These are phyloP conservation scores for Clitoria ternatea DNA, from an alignment of 306 rosid genomes.

Conservation along the genomic window DNA sequence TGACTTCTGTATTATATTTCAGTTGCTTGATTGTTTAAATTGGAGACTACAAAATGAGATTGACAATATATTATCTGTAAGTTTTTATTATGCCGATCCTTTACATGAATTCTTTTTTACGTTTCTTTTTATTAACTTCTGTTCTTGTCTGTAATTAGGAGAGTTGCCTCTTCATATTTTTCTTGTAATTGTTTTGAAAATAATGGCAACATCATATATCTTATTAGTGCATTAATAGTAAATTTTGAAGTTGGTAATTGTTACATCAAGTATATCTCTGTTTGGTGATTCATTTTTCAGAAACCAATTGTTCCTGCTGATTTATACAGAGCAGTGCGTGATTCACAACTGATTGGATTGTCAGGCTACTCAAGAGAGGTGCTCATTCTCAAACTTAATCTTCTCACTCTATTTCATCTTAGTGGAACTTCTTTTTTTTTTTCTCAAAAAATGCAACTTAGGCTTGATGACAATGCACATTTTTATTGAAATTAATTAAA, in stretches of 20 bases:
- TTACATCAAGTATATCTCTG: neutral
- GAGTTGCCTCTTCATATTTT: neutral
- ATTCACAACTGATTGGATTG: conserved; percentile 86
- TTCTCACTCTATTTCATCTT: neutral
- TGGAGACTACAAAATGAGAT: conserved; percentile 96
- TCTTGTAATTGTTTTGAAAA: neutral
- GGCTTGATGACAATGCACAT: neutral
- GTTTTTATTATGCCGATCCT: conserved; percentile 23
- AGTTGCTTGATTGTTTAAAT: conserved; percentile 82
- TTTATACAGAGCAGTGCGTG: conserved; percentile 76
- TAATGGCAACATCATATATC: neutral
- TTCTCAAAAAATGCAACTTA: neutral
- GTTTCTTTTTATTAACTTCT: neutral
- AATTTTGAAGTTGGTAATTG: neutral
- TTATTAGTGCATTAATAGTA: neutral
- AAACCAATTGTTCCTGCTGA: conserved; percentile 79
- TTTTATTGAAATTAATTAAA: neutral
- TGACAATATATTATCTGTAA: conserved; percentile 75
- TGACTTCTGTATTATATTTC: conserved; percentile 31
- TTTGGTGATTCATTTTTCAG: conserved; percentile 45
- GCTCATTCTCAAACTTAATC: conserved; percentile 23
- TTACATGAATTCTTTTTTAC: neutral
- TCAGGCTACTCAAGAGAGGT: conserved; percentile 97
- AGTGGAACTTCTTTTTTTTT: neutral
- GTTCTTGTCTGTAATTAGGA: neutral